A percentile compares a stretch with the other conserved stretches of the same genome.
These are phyloP conservation scores for Vitis hybrid DNA, from an alignment of 177 flowering plant species.

Conservation along the genomic window DNA sequence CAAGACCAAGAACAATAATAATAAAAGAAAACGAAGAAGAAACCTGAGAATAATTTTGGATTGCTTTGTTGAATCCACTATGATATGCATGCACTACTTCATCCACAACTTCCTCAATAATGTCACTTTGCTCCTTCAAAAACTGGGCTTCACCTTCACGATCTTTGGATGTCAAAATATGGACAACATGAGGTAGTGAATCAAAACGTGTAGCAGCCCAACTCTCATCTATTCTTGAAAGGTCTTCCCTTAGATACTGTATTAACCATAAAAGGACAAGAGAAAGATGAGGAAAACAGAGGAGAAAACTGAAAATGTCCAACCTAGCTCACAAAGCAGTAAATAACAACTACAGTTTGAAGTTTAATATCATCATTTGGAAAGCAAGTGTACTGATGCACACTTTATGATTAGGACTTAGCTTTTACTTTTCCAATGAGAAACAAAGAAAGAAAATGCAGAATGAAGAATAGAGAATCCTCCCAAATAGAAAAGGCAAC, in stretches of 20 bases:
- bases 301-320: background rate
- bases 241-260: constrained; percentile 81
- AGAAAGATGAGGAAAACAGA: background rate
- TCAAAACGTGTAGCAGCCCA: constrained; percentile 98
- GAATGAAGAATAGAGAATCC: no score
- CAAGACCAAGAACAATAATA: no score
- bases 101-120: constrained; percentile 94
- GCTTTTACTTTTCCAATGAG: background rate
- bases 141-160: constrained; percentile 73
- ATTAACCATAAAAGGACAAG: constrained; percentile 12
- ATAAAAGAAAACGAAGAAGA: background rate
- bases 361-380: background rate
- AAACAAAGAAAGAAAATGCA: no score
- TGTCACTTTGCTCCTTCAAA: constrained; percentile 89
- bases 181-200: constrained; percentile 97
- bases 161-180: constrained; percentile 90
- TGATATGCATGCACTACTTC: constrained; percentile 98
- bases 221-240: constrained; percentile 78
- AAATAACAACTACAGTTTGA: background rate
- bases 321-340: background rate
- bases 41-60: constrained; percentile 99
- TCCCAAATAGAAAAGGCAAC: no score
- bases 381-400: background rate
- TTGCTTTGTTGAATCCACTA: constrained; percentile 95
- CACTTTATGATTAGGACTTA: background rate